Evolutionary conservation across 2,329 filamentous ascomycete species (phyloP).

Genomic region (Pestalotiopsis sp.): DNA sequence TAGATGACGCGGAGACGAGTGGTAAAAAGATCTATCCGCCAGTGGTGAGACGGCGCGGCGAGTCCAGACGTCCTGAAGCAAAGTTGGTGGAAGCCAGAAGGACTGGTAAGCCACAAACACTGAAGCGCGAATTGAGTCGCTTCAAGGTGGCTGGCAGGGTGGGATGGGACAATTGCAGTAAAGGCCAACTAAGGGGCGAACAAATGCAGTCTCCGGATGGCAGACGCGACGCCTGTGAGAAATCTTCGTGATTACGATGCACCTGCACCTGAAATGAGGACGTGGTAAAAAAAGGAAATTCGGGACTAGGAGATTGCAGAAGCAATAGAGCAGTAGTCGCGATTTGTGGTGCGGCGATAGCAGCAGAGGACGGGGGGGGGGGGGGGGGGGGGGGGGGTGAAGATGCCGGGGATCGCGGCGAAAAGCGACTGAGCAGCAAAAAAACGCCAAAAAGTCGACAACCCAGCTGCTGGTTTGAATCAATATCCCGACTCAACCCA

Average conservation of each 20-base stretch:
- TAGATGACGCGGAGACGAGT: background rate
- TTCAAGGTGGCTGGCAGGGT: background rate
- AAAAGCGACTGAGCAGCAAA: slow-evolving; percentile 4
- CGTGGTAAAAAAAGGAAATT: background rate
- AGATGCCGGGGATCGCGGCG: background rate
- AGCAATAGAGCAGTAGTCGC: background rate
- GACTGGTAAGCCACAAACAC: background rate
- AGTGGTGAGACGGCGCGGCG: background rate
- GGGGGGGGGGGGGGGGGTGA: background rate
- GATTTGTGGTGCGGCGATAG: background rate
- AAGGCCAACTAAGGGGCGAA: background rate
- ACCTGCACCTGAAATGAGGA: background rate
- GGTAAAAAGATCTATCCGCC: background rate
- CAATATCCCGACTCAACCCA: background rate
- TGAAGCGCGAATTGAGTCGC: background rate
- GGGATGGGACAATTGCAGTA: background rate
- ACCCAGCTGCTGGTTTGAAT: background rate
- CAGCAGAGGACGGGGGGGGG: background rate
- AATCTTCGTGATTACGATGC: background rate
- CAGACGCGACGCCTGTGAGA: background rate
- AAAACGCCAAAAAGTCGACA: background rate
- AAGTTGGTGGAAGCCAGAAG: too few species aligned
- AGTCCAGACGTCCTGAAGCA: background rate
- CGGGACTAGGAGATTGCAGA: background rate
- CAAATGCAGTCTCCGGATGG: background rate